Base-by-base conservation (phyloP, 805 yeast genomes). In the Priceomyces medius region DNA sequence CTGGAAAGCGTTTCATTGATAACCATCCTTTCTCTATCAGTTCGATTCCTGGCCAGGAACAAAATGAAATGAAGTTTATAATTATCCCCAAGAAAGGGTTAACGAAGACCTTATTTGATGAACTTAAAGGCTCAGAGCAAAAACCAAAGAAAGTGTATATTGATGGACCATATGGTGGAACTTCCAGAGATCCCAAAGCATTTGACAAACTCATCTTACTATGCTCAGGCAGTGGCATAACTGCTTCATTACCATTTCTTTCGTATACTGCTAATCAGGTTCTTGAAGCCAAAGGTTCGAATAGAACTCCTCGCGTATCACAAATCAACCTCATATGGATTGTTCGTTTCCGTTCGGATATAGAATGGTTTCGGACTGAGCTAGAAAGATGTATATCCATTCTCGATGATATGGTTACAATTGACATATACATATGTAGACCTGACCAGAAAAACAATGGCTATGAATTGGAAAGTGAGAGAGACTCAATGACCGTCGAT, bases 81-180 rank as follows among this genome's bases (percentile, higher is more conserved):
- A 61, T 79, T 3, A 63, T 71, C 21, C 73, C 79, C 0, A 64
- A 68, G 42, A 57, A 55, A 3, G 84, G 84, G 0, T 55, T 77
- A 33, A 78, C 84, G 1, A 58, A 46, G 32, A 48, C 47, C 9
- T 45, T 77, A 3, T 54, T 55, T 36, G 39, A 54, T 9, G 57
- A 57, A 40, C 48, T 68, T 39, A 64, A 68, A 7, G 61, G 63
- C 8, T 51, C 17, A 46, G 54, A 0, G 38, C 51, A 2, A 47
- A 51, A 12, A 46, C 61, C 28, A 21, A 58, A 58, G 38, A 59
- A 58, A 24, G 73, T 74, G 0, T 69, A 46, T 42, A 53, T 76
- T 14, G 83, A 79, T 50, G 84, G 84, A 1, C 81, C 84, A 3
- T 79, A 76, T 44, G 83, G 84, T 13, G 83, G 82, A 1, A 49